Base-by-base conservation (phyloP, 495 filamentous ascomycete genomes). In the Parathielavia appendiculata region DNA sequence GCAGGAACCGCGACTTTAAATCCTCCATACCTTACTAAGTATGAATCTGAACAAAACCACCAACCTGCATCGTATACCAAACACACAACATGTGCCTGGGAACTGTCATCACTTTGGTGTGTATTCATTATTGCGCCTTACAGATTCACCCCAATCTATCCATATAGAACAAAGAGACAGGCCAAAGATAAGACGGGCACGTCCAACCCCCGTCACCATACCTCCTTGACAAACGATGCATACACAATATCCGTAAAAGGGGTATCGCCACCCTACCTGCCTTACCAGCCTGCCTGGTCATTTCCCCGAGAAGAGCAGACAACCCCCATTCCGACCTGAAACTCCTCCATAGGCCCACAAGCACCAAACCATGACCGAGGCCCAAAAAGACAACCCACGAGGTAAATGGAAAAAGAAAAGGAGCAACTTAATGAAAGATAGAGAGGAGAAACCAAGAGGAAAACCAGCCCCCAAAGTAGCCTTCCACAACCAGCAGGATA, bases 191-290 rank as follows among this genome's bases (percentile, higher is more conserved):
- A n/a, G 32, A 12, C 12, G n/a, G n/a, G 23, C 46, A 32, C 17
- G 12, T 26, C n/a, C 46, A 34, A 49, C 0, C 23, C 26, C 26
- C 46, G 13, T 17, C 23, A 13, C 45, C 20, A n/a, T n/a, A 49
- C 8, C 46, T 13, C 23, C 13, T 14, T 49, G 23, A 16, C 34
- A 16, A 26, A 45, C 14, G 45, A 45, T 54, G 32, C 45, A n/a
- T n/a, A n/a, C n/a, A n/a, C 26, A 30, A 54, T 26, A 32, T 49
- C n/a, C n/a, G n/a, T n/a, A n/a, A n/a, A 49, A n/a, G 17, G 57
- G 57, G 57, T 59, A 59, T 59, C 57, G 49, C 57, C 46, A 30
- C 13, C 49, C 57, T 59, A 50, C 44, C 57, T 48, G 39, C 11
- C 57, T n/a, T 48, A 5, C 51, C 34, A 46, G 26, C 26, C 26